Conservation (phyloP, 108 stramenopile species). For the Ochromonas danica region DNA sequence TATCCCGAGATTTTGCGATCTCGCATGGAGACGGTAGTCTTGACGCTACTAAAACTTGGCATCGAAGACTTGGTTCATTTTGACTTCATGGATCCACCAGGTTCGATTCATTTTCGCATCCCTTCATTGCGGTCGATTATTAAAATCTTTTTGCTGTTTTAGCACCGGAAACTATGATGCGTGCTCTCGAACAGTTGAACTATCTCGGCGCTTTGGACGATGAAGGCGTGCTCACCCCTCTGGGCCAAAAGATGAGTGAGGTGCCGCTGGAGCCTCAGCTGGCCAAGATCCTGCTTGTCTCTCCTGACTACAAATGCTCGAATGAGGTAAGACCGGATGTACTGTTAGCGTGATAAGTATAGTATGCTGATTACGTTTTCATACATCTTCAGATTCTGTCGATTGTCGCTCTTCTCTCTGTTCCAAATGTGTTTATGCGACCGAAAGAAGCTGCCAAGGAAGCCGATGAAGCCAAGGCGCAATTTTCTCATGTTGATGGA, state of each 20-base stretch:
- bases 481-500: slow-evolving; percentile 88
- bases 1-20: slow-evolving; percentile 89
- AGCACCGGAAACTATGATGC: slow-evolving; percentile 97
- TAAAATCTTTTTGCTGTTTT: not conserved
- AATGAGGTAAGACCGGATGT: slow-evolving; percentile 66
- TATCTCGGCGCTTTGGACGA: slow-evolving; percentile 96
- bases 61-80: slow-evolving; percentile 98
- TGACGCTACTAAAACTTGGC: slow-evolving; percentile 93
- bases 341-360: not conserved
- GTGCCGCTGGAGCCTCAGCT: slow-evolving; percentile 86
- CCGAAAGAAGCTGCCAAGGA: slow-evolving; percentile 88
- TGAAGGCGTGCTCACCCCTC: slow-evolving; percentile 90
- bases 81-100: slow-evolving; percentile 99
- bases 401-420: slow-evolving; percentile 91
- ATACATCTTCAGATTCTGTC: slow-evolving; percentile 62
- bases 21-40: slow-evolving; percentile 70
- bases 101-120: not conserved
- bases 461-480: slow-evolving; percentile 97
- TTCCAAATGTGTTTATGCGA: slow-evolving; percentile 91
- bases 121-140: not conserved
- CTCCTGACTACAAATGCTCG: slow-evolving; percentile 92
- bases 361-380: not conserved
- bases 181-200: slow-evolving; percentile 93
- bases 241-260: slow-evolving; percentile 93
- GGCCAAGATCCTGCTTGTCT: slow-evolving; percentile 85